Base-by-base conservation (phyloP, 2,329 filamentous ascomycete species). In the Pseudocercospora ulei region DNA sequence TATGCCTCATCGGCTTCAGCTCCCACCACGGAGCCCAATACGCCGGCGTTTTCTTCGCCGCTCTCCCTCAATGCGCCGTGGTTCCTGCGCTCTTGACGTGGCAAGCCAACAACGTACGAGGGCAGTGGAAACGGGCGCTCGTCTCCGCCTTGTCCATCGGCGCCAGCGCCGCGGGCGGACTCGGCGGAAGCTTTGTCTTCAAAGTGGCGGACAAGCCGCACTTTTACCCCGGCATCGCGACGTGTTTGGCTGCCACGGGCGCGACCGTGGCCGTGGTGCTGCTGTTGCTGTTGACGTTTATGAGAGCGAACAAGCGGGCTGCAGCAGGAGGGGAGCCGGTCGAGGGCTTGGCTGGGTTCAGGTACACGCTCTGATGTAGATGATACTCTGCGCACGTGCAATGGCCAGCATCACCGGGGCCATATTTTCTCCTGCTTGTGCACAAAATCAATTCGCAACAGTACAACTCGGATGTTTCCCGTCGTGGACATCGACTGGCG, bases 131-230 rank as follows among this genome's bases (percentile, higher is more conserved):
- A 53, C 65, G 49, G 66, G 27, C 69, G 7, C 22, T 47, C 2
- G 16, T 34, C 12, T 44, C 41, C 6, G 38, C 44, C 6, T 22
- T 30, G 7, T 35, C 38, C 11, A 35, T 44, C 7, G 41, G 41
- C 4, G 22, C 29, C 7, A 35, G 38, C 17, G 44, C 37, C 8
- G 65, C 88, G 14, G 82, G 83, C 17, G 82, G 83, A 25, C 86
- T 88, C 17, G 44, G 41, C 23, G 48, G 47, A 1, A 46, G 46
- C 4, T 31, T 46, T 20, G 42, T 51, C 2, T 52, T 51, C 34
- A 39, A 43, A 11, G 39, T 35, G 6, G 33, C 46, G 9, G 50
- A 52, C 26, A 26, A 31, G 6, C 46, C 48, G 1, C 36, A 42
- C n/a, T 52, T 47, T 22, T 36, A 39, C 5, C 48, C 43, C 26